A percentile compares a stretch with the other conserved stretches of the same genome.
These are phyloP conservation scores for Rhamnella rubrinervis DNA, from an alignment of 331 rosid species.

Conservation along the genomic window DNA sequence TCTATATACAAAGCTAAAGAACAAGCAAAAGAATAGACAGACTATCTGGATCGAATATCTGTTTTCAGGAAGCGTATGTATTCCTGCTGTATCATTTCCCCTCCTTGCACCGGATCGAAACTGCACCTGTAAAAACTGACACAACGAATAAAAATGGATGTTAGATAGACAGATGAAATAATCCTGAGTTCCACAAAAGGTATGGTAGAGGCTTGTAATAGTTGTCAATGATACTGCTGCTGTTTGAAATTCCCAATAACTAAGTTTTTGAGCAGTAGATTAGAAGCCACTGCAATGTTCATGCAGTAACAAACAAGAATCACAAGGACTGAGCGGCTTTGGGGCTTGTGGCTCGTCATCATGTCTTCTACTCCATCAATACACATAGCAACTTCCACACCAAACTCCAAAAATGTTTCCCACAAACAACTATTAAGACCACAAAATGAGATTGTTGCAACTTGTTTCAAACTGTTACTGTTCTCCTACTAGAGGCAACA, in stretches of 20 bases:
- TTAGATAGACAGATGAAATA: conserved; percentile 13
- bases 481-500: no score
- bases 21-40: neutral
- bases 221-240: neutral
- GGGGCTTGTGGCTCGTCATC: no score
- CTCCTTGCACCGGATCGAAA: conserved; percentile 76
- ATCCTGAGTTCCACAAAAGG: conserved; percentile 4
- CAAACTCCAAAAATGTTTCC: no score
- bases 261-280: no score
- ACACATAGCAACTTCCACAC: no score
- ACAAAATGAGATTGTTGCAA: no score
- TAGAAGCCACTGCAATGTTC: no score
- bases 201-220: neutral
- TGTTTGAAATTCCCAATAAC: neutral
- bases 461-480: no score
- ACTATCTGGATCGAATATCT: conserved; percentile 39
- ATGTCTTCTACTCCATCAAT: no score
- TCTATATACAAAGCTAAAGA: conserved; percentile 36
- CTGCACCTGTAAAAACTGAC: conserved; percentile 82
- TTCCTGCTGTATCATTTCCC: conserved; percentile 82
- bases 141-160: conserved; percentile 4
- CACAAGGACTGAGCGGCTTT: no score
- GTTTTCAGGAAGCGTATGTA: conserved; percentile 62
- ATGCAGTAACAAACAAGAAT: no score
- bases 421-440: no score